Evolutionary conservation across 305 asterid genomes (phyloP), one percentile per base, ranked within the genome.

Genomic region (Solanum hybrid): DNA sequence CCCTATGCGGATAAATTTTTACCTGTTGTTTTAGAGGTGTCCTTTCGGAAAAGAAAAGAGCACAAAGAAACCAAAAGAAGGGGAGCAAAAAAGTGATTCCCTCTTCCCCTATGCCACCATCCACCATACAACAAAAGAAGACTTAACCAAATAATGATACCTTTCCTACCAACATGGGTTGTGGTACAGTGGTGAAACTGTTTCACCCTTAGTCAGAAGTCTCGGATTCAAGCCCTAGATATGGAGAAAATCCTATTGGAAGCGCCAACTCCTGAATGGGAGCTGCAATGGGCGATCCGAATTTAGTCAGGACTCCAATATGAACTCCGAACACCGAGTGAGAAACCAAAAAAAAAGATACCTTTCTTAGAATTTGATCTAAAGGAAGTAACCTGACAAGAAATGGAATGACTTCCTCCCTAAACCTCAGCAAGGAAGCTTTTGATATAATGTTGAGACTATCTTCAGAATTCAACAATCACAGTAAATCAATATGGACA

Each of bases 331-430:
- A 61, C 26, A 20, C 24, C 24, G 4, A 57, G 24, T 61, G 12
- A 3, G 26, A 61, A 61, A 61, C 11, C 12, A 61, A 3, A 61
- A 61, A 45, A 7, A 61, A 61, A 61, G 26, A 61, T 65, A 22
- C 73, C 13, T 65, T 65, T 65, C 93, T 86, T 91, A 81, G 82
- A 90, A 29, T 83, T 32, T 37, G 88, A 88, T 87, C 57, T 22
- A 38, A 32, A 39, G 91, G 79, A 89, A 81, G 82, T 81, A 88
- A 84, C 10, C 33, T 83, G 17, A 83, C 38, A 91, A 81, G 89
- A 90, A 89, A 90, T 88, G 89, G 95, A 88, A 94, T 92, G 26
- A 45, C 90, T 78, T 93, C 92, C 86, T 84, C 90, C 91, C 38
- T 85, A 72, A 92, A 88, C 90, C 89, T 89, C 90, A 90, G 72